These are phyloP conservation scores for Pyricularia sp. DNA, from an alignment of 2,329 filamentous ascomycete genomes.

Conservation along the genomic window DNA sequence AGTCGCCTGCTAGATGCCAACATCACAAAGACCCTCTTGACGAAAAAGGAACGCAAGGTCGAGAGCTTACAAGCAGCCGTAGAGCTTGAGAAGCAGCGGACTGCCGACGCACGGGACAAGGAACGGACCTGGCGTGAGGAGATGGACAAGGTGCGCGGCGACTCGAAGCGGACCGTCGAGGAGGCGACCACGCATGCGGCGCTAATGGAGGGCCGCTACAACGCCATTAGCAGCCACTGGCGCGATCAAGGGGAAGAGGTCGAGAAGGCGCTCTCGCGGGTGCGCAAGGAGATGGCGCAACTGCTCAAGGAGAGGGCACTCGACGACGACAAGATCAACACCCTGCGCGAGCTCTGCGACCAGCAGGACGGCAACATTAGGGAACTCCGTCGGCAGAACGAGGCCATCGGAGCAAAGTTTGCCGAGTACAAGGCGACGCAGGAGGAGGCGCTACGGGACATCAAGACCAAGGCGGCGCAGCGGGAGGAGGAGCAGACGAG, in stretches of 20 bases:
- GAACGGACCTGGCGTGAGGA: slow-evolving; percentile 54
- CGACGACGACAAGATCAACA: slow-evolving; percentile 55
- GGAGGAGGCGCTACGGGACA: slow-evolving; percentile 47
- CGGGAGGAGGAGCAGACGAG: slow-evolving; percentile 53
- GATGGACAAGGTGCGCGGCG: slow-evolving; percentile 51
- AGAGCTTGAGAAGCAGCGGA: slow-evolving; percentile 53
- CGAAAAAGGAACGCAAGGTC: slow-evolving; percentile 66
- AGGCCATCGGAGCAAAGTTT: slow-evolving; percentile 50
- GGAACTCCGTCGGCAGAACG: slow-evolving; percentile 50
- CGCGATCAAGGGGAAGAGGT: slow-evolving; percentile 57
- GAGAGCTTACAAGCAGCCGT: slow-evolving; percentile 57
- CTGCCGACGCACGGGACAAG: slow-evolving; percentile 47
- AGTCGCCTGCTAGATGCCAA: slow-evolving; percentile 58
- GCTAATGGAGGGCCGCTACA: slow-evolving; percentile 62
- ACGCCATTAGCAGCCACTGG: slow-evolving; percentile 56
- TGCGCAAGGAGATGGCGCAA: slow-evolving; percentile 42
- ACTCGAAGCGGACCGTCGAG: slow-evolving; percentile 54
- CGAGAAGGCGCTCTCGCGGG: slow-evolving; percentile 37
- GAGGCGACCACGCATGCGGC: slow-evolving; percentile 55
- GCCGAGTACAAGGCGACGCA: slow-evolving; percentile 56
- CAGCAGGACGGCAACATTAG: slow-evolving; percentile 63
- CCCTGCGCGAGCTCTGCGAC: slow-evolving; percentile 59
- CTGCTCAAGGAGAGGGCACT: slow-evolving; percentile 45
- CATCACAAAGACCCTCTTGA: slow-evolving; percentile 61
- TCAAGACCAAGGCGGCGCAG: slow-evolving; percentile 46